phyloP scores from a whole-genome alignment of 2,329 filamentous ascomycete species.

The Xylariaceae sp. region DNA sequence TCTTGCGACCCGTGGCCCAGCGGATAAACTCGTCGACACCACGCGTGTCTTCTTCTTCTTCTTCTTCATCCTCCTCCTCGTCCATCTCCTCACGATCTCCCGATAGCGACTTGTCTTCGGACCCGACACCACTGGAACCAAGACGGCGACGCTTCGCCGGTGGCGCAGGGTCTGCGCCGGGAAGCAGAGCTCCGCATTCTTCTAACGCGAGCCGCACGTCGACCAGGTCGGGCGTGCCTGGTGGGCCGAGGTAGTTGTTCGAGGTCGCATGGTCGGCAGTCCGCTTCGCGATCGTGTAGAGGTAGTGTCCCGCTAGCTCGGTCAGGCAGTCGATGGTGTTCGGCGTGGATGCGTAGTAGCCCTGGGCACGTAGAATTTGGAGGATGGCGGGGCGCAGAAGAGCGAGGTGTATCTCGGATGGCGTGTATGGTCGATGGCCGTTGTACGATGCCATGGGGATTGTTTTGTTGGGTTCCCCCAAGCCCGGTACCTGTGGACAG shows the following conservation, averaged over 20 bases:
- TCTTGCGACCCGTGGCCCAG: slow-evolving; percentile 70
- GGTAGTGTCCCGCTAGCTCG: slow-evolving; percentile 77
- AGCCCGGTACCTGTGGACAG: background rate
- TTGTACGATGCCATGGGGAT: slow-evolving; percentile 23
- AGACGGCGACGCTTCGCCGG: slow-evolving; percentile 11
- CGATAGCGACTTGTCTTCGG: background rate
- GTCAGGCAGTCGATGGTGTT: slow-evolving; percentile 83
- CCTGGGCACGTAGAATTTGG: slow-evolving; percentile 85
- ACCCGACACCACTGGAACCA: background rate
- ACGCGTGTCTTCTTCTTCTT: slow-evolving; percentile 57
- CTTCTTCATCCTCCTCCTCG: too few species aligned
- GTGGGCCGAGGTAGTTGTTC: slow-evolving; percentile 52
- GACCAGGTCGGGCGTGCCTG: slow-evolving; percentile 58
- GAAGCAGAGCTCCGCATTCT: slow-evolving; percentile 69
- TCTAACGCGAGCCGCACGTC: slow-evolving; percentile 84
- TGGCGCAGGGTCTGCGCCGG: slow-evolving; percentile 46
- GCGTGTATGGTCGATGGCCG: slow-evolving; percentile 17
- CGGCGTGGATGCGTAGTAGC: slow-evolving; percentile 77
- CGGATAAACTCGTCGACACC: slow-evolving; percentile 72
- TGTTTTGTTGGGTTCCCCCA: background rate
- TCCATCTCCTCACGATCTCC: background rate
- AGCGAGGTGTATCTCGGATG: slow-evolving; percentile 48
- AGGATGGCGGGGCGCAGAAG: slow-evolving; percentile 82
- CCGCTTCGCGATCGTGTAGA: slow-evolving; percentile 66
- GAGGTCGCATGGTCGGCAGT: slow-evolving; percentile 66